Conservation (phyloP, 495 filamentous ascomycete genomes). For the Clavariopsis aquatica region DNA sequence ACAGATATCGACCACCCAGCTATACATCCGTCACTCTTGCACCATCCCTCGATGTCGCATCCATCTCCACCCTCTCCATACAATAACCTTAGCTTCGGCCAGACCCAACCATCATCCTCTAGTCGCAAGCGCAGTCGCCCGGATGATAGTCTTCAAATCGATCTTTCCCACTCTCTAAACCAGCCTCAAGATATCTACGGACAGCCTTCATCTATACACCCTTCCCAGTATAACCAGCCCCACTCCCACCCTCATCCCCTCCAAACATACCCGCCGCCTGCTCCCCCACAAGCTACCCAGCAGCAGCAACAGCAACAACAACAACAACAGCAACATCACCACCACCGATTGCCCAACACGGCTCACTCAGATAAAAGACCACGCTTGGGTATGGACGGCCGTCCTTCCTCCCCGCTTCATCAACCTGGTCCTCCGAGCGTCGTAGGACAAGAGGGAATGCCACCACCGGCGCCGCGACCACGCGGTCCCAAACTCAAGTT, state of each 20-base stretch:
- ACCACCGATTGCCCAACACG: constrained; percentile 70
- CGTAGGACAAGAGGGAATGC: constrained; percentile 82
- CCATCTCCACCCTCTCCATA: constrained; percentile 32
- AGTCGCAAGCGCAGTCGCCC: constrained; percentile 41
- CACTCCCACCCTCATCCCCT: constrained; percentile 42
- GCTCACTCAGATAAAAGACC: constrained; percentile 57
- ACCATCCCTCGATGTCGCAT: constrained; percentile 41
- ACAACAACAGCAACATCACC: constrained; percentile 26
- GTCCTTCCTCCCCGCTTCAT: constrained; percentile 25
- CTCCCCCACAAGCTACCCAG: constrained; percentile 28
- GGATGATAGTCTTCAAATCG: constrained; percentile 37
- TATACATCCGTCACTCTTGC: constrained; percentile 45
- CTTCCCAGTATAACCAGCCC: constrained; percentile 39
- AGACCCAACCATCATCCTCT: constrained; percentile 2
- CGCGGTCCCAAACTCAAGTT: constrained; percentile 86
- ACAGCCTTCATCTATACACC: constrained; percentile 29
- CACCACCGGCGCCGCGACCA: constrained; percentile 70
- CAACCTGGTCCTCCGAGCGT: constrained; percentile 62
- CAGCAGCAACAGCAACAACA: constrained; percentile 11
- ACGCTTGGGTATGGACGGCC: constrained; percentile 52
- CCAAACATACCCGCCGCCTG: constrained; percentile 35
- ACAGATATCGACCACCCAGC: constrained; percentile 34
- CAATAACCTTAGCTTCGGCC: constrained; percentile 16
- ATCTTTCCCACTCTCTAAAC: constrained; percentile 31
- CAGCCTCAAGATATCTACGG: constrained; percentile 36